Evolutionary conservation across 345 rosid genomes (phyloP), one percentile per base, ranked within the genome.

Genomic region (Hibiscus trionum): DNA sequence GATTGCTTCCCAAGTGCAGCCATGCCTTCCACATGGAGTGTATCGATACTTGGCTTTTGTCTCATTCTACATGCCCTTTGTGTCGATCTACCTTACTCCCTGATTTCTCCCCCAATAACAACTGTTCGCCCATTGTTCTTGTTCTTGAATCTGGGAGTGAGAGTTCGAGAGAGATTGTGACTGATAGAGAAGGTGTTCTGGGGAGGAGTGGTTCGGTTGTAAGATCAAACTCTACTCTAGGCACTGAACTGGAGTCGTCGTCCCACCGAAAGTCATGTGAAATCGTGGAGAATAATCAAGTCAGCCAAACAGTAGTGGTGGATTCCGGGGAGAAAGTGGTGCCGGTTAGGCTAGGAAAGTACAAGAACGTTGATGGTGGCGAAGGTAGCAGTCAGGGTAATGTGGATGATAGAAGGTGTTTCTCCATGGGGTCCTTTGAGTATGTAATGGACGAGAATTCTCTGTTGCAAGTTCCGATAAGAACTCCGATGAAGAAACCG

Each of bases 1-100:
- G 99, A 78, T 82, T 95, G 83, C 81, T 95, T 47, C 99, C 99
- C 7, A 95, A 93, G 83, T 95, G 99, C 31, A 93, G 98, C 79
- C 99, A 95, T 80, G 99, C 99, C 53, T 95, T 95, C 79, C 99
- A 95, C 79, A 82, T 86, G 97, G 99, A 93, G 55, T 95, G 99
- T 73, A 95, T 95, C 56, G 99, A 95, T 55, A 93, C 98, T 17
- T 95, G 99, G 99, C 91, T 95, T 59, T 80, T 95, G 83, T 95
- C 98, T 76, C 99, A 95, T 84, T 95, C 99, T 15, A 95, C 96
- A 72, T 95, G 99, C 83, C 99, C 99, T 53, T 83, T 93, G n/a
- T 95, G 98, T 67, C 83, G 99, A 85, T 90, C 87, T 10, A 78
- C 83, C 65, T 80, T 95, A 80, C 82, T 93, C 73, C 83, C 89